Conservation (phyloP, 768 basidiomycete species). For the Tricholoma saponaceum region DNA sequence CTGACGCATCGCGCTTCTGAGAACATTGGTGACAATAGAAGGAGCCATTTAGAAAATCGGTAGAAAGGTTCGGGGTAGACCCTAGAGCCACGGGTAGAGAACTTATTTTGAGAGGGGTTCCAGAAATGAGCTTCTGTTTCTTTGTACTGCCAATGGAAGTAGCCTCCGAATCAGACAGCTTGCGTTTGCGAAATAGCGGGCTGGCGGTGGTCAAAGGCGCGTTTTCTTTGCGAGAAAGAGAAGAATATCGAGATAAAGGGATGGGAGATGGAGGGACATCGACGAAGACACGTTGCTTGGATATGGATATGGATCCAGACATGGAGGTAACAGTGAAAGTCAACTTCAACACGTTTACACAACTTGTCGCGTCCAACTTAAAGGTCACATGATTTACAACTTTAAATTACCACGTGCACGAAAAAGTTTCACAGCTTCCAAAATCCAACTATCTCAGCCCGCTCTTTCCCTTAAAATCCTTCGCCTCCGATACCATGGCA, state of each 20-base stretch:
- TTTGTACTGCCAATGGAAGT: slow-evolving; percentile 20
- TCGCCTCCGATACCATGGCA: slow-evolving; percentile 49
- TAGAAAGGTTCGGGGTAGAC: slow-evolving; percentile 18
- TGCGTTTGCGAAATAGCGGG: slow-evolving; percentile 43
- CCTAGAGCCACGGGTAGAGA: slow-evolving; percentile 13
- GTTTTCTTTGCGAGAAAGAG: slow-evolving; percentile 39
- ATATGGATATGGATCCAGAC: slow-evolving; percentile 26
- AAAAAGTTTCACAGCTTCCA: slow-evolving; percentile 32
- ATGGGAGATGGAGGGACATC: slow-evolving; percentile 53
- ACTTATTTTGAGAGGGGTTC: slow-evolving; percentile 15
- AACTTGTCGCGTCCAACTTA: slow-evolving; percentile 22
- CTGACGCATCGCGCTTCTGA: slow-evolving; percentile 49
- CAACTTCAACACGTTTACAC: neutral
- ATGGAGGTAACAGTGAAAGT: slow-evolving; percentile 21
- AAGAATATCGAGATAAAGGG: slow-evolving; percentile 16
- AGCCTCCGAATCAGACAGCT: slow-evolving; percentile 32
- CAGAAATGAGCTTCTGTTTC: slow-evolving; percentile 25
- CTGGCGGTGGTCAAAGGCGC: slow-evolving; percentile 25
- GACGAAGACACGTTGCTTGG: slow-evolving; percentile 48
- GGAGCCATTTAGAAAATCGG: slow-evolving; percentile 36
- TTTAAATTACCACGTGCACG: slow-evolving; percentile 21
- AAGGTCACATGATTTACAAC: slow-evolving; percentile 26
- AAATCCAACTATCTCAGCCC: slow-evolving; percentile 3
- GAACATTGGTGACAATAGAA: slow-evolving; percentile 73
- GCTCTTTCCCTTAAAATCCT: slow-evolving; percentile 14